Evolutionary conservation across 306 rosid genomes (phyloP).

Genomic region (Rosa rugosa): DNA sequence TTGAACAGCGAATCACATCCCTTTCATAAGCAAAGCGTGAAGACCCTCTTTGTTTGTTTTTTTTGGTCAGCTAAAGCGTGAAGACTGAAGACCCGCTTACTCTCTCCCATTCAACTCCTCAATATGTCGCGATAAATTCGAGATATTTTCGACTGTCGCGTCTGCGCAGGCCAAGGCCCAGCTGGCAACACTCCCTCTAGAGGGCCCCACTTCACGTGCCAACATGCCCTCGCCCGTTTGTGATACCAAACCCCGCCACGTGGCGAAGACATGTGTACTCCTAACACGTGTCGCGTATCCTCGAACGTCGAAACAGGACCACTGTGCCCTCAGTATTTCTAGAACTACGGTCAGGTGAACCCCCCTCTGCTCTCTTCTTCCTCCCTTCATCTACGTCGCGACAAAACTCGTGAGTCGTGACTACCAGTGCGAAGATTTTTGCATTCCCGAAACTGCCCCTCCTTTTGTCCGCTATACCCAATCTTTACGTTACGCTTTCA

Average conservation of each 20-base stretch:
- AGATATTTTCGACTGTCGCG: constrained; percentile 8
- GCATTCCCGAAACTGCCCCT: constrained; percentile 33
- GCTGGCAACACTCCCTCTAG: constrained; percentile 36
- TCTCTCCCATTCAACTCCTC: constrained; percentile 9
- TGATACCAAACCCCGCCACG: constrained; percentile 25
- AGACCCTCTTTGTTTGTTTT: background rate
- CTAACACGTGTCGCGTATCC: constrained; percentile 27
- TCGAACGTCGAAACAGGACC: constrained; percentile 49
- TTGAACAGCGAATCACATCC: background rate
- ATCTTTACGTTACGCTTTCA: background rate
- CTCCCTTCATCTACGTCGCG: constrained; percentile 29
- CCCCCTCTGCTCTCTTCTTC: background rate
- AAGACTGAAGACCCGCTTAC: background rate
- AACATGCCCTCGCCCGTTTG: constrained; percentile 16
- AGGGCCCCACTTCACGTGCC: constrained; percentile 51
- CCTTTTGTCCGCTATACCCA: constrained; percentile 15
- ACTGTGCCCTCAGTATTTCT: constrained; percentile 39
- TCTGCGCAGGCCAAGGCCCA: constrained; percentile 11
- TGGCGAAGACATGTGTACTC: background rate
- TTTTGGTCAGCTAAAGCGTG: no score
- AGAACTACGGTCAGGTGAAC: constrained; percentile 34
- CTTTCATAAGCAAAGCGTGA: constrained; percentile 26
- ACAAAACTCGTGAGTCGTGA: constrained; percentile 29
- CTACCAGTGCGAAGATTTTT: background rate
- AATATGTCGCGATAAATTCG: background rate